Evolutionary conservation across 2,329 filamentous ascomycete species (phyloP), one percentile per base, ranked within the genome.

Genomic region (Trichophyton equinum): DNA sequence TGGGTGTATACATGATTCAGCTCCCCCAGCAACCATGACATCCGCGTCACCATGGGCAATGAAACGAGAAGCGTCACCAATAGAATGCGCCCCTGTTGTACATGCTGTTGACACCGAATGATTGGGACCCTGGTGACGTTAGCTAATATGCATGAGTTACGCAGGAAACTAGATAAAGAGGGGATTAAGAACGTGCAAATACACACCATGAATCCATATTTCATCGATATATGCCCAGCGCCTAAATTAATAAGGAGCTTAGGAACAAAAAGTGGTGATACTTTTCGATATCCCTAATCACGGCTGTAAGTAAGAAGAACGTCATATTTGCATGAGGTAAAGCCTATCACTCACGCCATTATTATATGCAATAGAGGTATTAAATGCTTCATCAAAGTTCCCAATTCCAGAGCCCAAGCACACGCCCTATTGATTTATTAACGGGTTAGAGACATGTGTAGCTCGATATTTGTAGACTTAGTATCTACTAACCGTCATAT

Each of bases 361-460:
- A 36, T 88, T 81, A 70, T 88, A 95, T 1, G 83, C 84, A 57
- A 96, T 69, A 61, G 88, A 89, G 1, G 91, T 95, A 64, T 86
- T 81, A 73, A 95, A 96, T 7, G 95, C 85, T 67, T 96, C 91
- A 46, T 96, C 88, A 44, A 99, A 81, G 68, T 94, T 96, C 15
- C 94, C 94, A 68, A 99, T 96, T 1, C 94, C 94, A 65, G 92
- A 97, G 1, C 94, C 94, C 46, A 99, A 80, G 69, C 92, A 96
- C 1, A 99, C 88, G 0, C 94, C 94, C 82, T 83, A 62, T 49
- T 11, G 5, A n/a, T 38, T 38, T 38, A 38, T 38, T 13, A 38
- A 13, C 38, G 4, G 60, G 36, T 30, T 4, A n/a, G 42, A 51
- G 15, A 40, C 47, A 53, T 30, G 22, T 27, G 18, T 38, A 38